A percentile compares a stretch with the other conserved stretches of the same genome.
These are phyloP conservation scores for Mercurialis annua DNA, from an alignment of 345 rosid genomes.

Conservation along the genomic window DNA sequence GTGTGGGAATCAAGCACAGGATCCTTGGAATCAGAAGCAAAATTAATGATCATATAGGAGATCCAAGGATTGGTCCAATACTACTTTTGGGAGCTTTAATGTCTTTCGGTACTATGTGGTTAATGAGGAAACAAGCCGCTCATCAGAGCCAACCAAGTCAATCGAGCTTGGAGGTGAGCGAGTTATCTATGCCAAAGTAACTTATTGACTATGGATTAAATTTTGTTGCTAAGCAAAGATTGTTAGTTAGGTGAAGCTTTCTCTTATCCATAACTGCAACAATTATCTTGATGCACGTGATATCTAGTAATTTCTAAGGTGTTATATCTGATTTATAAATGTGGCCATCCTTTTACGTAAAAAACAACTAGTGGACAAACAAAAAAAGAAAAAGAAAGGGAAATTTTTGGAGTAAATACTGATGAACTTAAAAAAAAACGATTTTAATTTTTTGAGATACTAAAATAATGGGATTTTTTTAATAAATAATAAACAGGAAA, in stretches of 20 bases:
- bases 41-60: conserved; percentile 47
- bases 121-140: conserved; percentile 53
- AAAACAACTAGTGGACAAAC: no score
- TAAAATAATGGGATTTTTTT: no score
- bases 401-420: no score
- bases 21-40: conserved; percentile 27
- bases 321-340: neutral
- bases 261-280: neutral
- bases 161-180: conserved; percentile 38
- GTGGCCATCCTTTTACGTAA: no score
- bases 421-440: no score
- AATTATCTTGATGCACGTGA: neutral
- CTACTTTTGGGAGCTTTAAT: conserved; percentile 76
- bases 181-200: neutral
- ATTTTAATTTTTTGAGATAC: no score
- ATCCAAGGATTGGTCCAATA: conserved; percentile 81
- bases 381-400: no score
- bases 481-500: no score
- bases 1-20: conserved; percentile 56
- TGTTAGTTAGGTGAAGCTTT: neutral
- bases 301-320: neutral
- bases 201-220: no score
- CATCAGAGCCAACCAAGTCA: conserved; percentile 39
- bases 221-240: neutral
- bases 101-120: conserved; percentile 65